Evolutionary conservation across 1,139 yeast species (phyloP).

Genomic region (Zygosaccharomyces sapae): DNA sequence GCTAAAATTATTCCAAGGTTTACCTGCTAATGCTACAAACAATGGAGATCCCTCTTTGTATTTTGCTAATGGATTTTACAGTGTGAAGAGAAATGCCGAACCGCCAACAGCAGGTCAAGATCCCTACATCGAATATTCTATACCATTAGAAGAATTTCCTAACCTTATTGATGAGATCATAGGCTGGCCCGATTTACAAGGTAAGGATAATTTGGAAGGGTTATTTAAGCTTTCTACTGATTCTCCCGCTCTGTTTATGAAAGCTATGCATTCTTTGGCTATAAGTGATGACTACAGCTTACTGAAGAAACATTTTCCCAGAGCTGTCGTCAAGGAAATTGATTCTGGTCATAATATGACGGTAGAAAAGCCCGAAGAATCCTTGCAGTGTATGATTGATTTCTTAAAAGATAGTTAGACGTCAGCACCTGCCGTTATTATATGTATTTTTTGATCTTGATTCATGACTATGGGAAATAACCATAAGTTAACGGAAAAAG

Average conservation of each 20-base stretch:
- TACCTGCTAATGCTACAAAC: constrained; percentile 17
- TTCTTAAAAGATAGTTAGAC: constrained; percentile 16
- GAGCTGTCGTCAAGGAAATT: constrained; percentile 22
- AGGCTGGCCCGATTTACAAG: constrained; percentile 25
- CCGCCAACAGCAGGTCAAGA: constrained; percentile 10
- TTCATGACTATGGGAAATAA: neutral
- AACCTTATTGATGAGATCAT: constrained; percentile 22
- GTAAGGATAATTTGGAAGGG: constrained; percentile 11
- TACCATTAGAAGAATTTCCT: constrained; percentile 29
- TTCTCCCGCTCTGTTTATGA: constrained; percentile 25
- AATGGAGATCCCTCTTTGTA: constrained; percentile 24
- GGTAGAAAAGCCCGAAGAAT: constrained; percentile 25
- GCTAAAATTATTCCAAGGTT: constrained; percentile 15
- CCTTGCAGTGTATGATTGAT: constrained; percentile 17
- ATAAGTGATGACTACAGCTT: constrained; percentile 20
- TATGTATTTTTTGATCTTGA: neutral
- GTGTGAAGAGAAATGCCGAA: constrained; percentile 19
- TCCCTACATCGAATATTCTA: constrained; percentile 23
- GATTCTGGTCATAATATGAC: constrained; percentile 29
- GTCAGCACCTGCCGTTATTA: neutral
- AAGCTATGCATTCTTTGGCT: constrained; percentile 25
- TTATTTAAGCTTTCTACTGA: constrained; percentile 12
- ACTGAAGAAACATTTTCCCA: constrained; percentile 22
- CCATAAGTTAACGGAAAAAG: neutral
- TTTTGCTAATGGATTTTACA: constrained; percentile 32